A percentile compares a stretch with the other conserved stretches of the same genome.
phyloP scores from a whole-genome alignment of 345 rosid genomes.

The Salix viminalis region DNA sequence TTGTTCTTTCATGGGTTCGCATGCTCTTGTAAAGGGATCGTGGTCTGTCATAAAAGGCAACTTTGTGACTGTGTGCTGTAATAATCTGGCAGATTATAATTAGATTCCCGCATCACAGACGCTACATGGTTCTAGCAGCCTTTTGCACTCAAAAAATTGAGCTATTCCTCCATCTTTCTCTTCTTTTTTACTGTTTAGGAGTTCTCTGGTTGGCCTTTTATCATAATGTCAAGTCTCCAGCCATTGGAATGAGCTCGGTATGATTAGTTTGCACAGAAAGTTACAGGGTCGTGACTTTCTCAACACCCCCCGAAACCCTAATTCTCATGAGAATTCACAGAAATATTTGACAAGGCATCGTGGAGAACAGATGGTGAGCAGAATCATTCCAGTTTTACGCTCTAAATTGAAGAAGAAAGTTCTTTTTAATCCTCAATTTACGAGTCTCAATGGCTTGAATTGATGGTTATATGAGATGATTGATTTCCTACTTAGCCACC shows the following conservation, averaged over 20 bases:
- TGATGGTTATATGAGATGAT: background rate
- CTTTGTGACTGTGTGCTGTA: constrained; percentile 2
- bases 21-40: constrained; percentile 21
- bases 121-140: constrained; percentile 11
- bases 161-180: background rate
- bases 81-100: constrained; percentile 14
- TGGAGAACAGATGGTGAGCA: background rate
- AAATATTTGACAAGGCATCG: background rate
- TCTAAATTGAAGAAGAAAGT: background rate
- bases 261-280: background rate
- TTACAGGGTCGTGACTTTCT: background rate
- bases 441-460: background rate
- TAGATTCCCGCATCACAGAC: constrained; percentile 18
- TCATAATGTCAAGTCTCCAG: background rate
- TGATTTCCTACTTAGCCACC: too few relatives aligned
- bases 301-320: background rate
- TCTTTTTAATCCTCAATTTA: too few relatives aligned
- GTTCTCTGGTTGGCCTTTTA: background rate
- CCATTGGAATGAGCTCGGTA: background rate
- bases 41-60: constrained; percentile 1
- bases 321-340: background rate
- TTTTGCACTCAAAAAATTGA: constrained; percentile 1
- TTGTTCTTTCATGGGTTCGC: constrained; percentile 17
- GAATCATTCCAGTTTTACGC: background rate
- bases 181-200: constrained; percentile 13